phyloP scores from a whole-genome alignment of 306 rosid genomes.

The Quercus suber region DNA sequence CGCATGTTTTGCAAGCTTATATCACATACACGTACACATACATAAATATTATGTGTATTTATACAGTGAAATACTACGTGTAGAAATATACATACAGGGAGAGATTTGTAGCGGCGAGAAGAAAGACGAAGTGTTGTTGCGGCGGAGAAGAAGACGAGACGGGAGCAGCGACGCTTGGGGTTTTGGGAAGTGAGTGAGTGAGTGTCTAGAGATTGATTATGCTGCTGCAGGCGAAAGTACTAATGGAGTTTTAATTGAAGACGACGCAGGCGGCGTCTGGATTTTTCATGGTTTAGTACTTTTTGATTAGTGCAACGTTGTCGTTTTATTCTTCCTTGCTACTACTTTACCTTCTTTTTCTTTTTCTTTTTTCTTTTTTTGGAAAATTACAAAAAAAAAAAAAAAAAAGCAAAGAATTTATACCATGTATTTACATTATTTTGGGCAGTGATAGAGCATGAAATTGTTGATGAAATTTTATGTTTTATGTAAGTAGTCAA shows the following conservation, averaged over 20 bases:
- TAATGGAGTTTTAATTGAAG: neutral
- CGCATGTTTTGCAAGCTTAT: neutral
- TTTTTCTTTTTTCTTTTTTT: neutral
- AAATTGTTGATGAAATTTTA: too few species aligned
- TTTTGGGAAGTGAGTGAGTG: neutral
- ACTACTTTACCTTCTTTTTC: neutral
- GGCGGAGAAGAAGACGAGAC: neutral
- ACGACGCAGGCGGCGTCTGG: neutral
- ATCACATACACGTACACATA: neutral
- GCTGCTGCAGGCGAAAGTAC: neutral
- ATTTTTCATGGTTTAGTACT: neutral
- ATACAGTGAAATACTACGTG: too few species aligned
- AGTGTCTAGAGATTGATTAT: neutral
- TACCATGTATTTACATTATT: neutral
- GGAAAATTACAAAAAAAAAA: too few species aligned
- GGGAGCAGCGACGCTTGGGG: neutral
- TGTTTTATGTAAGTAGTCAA: too few species aligned
- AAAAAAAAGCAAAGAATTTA: too few species aligned
- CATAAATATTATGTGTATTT: neutral
- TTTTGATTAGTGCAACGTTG: neutral
- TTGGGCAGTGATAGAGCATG: too few species aligned
- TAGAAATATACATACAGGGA: neutral
- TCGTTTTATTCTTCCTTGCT: neutral
- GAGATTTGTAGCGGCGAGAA: neutral
- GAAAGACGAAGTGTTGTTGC: neutral